These are phyloP conservation scores for Leccinum cinnamomeum DNA, from an alignment of 1,284 basidiomycete genomes.

Conservation along the genomic window DNA sequence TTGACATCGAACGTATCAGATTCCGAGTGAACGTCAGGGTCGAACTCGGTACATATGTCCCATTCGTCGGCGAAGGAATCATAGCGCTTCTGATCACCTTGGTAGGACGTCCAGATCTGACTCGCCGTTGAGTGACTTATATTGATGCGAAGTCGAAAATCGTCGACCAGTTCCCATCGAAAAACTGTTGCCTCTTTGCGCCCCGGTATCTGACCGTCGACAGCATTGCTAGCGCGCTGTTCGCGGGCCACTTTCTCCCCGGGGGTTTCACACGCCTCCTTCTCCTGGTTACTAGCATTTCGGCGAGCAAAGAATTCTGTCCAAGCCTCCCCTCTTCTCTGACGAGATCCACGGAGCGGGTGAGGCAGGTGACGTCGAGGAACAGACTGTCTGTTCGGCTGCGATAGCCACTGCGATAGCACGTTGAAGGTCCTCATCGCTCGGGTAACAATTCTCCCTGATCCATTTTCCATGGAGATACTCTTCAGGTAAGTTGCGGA, in stretches of 20 bases:
- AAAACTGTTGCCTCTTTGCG: not conserved
- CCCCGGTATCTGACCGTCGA: not conserved
- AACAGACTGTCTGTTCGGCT: not conserved
- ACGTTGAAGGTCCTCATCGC: not conserved
- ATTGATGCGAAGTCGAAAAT: not conserved
- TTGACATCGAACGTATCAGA: no score
- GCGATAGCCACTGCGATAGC: not conserved
- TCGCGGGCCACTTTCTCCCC: not conserved
- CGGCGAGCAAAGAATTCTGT: not conserved
- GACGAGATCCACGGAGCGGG: not conserved
- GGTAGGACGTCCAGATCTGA: slow-evolving; percentile 2
- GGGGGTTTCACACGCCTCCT: not conserved
- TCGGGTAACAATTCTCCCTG: slow-evolving; percentile 6
- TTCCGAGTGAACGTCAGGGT: no score
- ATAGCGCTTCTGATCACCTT: slow-evolving; percentile 3
- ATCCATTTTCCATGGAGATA: not conserved
- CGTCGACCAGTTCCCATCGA: not conserved
- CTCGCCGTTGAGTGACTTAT: not conserved
- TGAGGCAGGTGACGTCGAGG: not conserved
- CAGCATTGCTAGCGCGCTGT: not conserved
- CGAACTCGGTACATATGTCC: no score
- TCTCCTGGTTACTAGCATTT: not conserved
- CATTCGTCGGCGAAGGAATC: no score
- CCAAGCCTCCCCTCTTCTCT: not conserved
- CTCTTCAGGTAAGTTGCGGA: not conserved